Evolutionary conservation across 306 rosid genomes (phyloP), one percentile per base, ranked within the genome.

Genomic region (Spatholobus suberectus): DNA sequence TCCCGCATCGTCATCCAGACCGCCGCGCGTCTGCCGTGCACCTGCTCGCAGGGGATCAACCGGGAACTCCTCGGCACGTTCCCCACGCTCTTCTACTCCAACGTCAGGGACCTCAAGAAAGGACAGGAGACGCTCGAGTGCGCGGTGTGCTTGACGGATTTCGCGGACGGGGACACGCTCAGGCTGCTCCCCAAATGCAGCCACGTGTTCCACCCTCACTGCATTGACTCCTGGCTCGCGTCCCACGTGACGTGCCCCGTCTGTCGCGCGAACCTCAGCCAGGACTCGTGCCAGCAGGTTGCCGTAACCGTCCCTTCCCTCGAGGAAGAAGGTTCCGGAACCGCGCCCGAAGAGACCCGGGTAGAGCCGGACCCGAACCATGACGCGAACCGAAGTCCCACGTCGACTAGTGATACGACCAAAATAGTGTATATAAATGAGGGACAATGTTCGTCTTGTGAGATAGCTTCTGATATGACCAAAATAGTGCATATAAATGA

Each of bases 161-260:
- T 94, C 86, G 84, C 81, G 6, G 87, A 83, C 68, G 20, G 11
- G 41, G 97, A 94, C 5, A 87, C 97, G 4, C 91, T 94, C 9
- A 89, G 94, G 14, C 81, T 94, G 76, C 68, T 94, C 12, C 97
- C 98, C 1, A 87, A 85, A 67, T 94, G 98, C 70, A 76, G 82
- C 73, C 98, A 94, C 69, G 94, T 90, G 6, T 94, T 92, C 69
- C 98, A 94, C 37, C 87, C 95, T 13, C 72, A 62, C 13, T 94
- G 98, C 69, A 90, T 94, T 84, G 90, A 94, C 41, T 85, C 91
- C 7, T 94, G 98, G 98, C 17, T 94, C 4, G 82, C 85, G 26
- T 88, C 90, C 6, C 92, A 87, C 61, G 82, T 81, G 1, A 94
- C 98, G 3, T 94, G 98, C 78, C 97, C 98, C 0, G 92, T 92